These are phyloP conservation scores for Ogataea corticis DNA, from an alignment of 805 yeast species.

Conservation along the genomic window DNA sequence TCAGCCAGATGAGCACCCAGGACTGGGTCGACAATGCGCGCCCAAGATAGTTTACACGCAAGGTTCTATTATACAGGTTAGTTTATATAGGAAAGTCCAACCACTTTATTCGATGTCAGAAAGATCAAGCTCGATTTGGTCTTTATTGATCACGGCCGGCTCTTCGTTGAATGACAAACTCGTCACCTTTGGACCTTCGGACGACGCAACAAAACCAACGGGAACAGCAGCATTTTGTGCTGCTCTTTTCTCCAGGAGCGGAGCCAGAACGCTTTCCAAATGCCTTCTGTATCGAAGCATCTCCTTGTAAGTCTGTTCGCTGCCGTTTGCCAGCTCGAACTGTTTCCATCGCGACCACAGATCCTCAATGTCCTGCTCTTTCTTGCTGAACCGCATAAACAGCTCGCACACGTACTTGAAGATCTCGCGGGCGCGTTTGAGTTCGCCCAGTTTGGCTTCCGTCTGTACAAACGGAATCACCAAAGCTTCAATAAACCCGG, in stretches of 20 bases:
- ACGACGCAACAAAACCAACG: conserved; percentile 50
- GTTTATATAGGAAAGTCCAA: background rate
- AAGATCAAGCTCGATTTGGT: conserved; percentile 59
- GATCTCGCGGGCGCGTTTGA: conserved; percentile 62
- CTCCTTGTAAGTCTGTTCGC: conserved; percentile 68
- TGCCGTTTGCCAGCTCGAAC: conserved; percentile 73
- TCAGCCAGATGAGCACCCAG: conserved; percentile 90
- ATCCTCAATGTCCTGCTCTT: conserved; percentile 27
- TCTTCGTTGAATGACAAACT: conserved; percentile 22
- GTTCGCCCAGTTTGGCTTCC: conserved; percentile 56
- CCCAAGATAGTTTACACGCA: conserved; percentile 9
- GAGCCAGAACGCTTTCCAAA: conserved; percentile 20
- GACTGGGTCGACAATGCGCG: conserved; percentile 72
- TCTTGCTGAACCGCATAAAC: conserved; percentile 33
- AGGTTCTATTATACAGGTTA: conserved; percentile 2
- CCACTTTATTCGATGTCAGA: conserved; percentile 21
- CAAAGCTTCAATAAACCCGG: conserved; percentile 39
- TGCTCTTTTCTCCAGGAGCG: conserved; percentile 23
- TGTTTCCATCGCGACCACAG: conserved; percentile 73
- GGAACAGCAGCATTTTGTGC: conserved; percentile 30
- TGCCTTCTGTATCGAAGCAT: conserved; percentile 65
- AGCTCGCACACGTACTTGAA: conserved; percentile 53
- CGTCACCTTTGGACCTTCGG: conserved; percentile 37
- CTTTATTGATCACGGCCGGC: conserved; percentile 44
- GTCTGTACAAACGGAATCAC: conserved; percentile 54